Evolutionary conservation across 805 yeast genomes (phyloP), one percentile per base, ranked within the genome.

Genomic region (Teunomyces panamensis): DNA sequence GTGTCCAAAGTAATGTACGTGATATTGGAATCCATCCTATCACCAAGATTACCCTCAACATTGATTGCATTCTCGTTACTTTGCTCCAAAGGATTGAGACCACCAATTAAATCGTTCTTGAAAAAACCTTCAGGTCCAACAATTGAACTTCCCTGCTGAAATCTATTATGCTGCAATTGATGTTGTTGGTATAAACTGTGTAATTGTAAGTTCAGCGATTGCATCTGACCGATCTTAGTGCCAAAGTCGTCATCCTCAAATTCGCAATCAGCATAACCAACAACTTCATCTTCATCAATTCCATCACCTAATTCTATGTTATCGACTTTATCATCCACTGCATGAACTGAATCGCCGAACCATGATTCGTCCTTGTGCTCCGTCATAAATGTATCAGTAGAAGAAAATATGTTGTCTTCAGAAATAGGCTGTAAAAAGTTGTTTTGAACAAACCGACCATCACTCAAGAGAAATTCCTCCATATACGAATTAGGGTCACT

Each of bases 1-100:
- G 94, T 86, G 64, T 87, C 95, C 48, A 87, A 69, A 0, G 88
- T 79, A 46, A 85, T 74, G 56, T 74, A 75, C 0, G 88, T 82
- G 17, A 79, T 58, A 13, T 75, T 61, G 9, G 79, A 75, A 60
- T 83, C 87, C 75, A 83, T 80, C 36, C 74, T 65, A 42, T 76
- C 78, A 4, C 85, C 83, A 32, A 82, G 63, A 57, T 81, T 73
- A 7, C 86, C 86, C 41, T 64, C 72, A 7, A 68, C 46, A 2
- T 44, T 24, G 11, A 32, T 32, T 9, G 11, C 26, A 5, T 26
- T 28, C 24, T 49, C 52, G 11, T 48, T 5, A 45, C 54, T 4
- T 44, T 36, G 44, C 45, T 49, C 37, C 30, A 44, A 27, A 8
- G 49, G 48, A n/a, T 61, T 65, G 3, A 64, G 49, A 29, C 56